These are phyloP conservation scores for Talaromyces thailandensis DNA, from an alignment of 495 filamentous ascomycete genomes.

Conservation along the genomic window DNA sequence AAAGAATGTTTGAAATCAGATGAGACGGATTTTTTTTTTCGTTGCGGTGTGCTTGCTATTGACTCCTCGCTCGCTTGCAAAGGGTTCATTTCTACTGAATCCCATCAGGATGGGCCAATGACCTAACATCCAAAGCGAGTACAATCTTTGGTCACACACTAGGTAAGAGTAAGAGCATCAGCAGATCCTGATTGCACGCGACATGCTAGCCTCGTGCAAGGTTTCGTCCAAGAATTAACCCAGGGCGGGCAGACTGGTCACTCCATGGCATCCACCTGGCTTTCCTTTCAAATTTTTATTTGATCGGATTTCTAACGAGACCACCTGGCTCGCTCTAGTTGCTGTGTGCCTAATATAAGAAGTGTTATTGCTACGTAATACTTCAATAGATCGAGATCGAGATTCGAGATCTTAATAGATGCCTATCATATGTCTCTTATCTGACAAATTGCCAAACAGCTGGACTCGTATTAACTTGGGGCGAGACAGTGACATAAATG, in stretches of 20 bases:
- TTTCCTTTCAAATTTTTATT: background rate
- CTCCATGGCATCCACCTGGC: background rate
- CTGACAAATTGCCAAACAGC: background rate
- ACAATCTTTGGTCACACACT: background rate
- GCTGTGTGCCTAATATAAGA: background rate
- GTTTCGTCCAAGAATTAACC: background rate
- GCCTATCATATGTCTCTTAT: background rate
- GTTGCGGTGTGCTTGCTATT: background rate
- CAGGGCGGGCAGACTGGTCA: background rate
- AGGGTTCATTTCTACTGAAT: too few relatives aligned
- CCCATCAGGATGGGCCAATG: background rate
- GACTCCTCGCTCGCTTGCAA: too few relatives aligned
- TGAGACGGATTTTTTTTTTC: background rate
- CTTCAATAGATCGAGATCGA: background rate
- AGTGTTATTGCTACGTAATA: background rate
- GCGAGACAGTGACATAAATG: background rate
- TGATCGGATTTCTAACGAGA: background rate
- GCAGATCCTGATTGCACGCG: background rate
- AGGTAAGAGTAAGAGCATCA: too few relatives aligned
- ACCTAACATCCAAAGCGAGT: background rate
- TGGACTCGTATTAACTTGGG: background rate
- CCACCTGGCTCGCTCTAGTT: background rate
- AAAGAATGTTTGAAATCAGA: background rate
- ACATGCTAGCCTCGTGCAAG: background rate
- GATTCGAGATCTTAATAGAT: background rate